These are phyloP conservation scores for Cystobasidium onofrii DNA, from an alignment of 768 basidiomycete genomes.

Conservation along the genomic window DNA sequence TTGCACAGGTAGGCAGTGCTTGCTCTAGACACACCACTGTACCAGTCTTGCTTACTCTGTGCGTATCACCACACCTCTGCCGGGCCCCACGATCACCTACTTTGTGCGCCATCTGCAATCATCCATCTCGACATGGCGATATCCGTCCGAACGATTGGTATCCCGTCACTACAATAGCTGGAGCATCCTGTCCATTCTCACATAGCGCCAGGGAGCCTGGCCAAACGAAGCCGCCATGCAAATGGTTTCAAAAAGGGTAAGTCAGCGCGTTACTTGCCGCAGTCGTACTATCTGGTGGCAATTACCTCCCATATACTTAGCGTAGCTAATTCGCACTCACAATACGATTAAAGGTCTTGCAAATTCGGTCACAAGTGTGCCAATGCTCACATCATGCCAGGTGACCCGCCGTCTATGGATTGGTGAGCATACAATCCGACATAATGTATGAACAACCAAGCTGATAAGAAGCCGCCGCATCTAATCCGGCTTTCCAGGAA, in stretches of 20 bases:
- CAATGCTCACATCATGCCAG: constrained; percentile 85
- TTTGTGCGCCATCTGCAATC: neutral
- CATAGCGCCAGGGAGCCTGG: constrained; percentile 16
- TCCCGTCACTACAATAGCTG: neutral
- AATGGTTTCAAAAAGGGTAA: constrained; percentile 31
- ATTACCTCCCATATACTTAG: neutral
- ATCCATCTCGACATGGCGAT: neutral
- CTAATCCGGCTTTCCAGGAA: constrained; percentile 22
- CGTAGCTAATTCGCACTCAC: neutral
- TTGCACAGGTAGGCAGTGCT: constrained; percentile 7
- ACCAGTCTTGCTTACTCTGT: neutral
- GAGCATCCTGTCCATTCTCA: constrained; percentile 29
- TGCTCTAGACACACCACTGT: neutral
- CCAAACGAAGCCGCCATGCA: constrained; percentile 7
- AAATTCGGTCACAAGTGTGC: constrained; percentile 69
- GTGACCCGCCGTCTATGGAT: constrained; percentile 56
- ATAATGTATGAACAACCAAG: neutral
- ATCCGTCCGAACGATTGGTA: neutral
- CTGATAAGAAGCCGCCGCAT: constrained; percentile 13
- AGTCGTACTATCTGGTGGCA: neutral
- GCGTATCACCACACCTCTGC: neutral
- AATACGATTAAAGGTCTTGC: constrained; percentile 46
- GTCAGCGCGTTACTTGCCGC: neutral
- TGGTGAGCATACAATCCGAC: neutral
- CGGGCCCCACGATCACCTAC: neutral